These are phyloP conservation scores for Hemileccinum impolitum DNA, from an alignment of 768 basidiomycete species.

Conservation along the genomic window DNA sequence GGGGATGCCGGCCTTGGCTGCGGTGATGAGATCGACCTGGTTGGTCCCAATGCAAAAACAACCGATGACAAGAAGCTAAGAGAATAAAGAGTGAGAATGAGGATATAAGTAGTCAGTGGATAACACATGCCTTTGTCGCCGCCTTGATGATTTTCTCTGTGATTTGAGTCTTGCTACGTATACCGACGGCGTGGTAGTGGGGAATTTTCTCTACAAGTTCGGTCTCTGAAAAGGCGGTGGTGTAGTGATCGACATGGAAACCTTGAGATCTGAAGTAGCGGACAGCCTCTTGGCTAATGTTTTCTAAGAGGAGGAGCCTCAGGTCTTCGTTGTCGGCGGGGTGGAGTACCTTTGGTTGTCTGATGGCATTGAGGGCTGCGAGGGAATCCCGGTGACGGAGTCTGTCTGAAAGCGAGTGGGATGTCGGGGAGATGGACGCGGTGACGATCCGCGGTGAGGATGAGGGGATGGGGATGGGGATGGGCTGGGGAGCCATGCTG, in stretches of 20 bases:
- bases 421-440: conserved; percentile 53
- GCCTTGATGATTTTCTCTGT: conserved; percentile 86
- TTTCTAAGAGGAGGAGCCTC: conserved; percentile 85
- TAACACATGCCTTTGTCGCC: conserved; percentile 66
- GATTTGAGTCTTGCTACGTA: conserved; percentile 96
- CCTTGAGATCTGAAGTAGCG: conserved; percentile 74
- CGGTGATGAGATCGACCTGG: conserved; percentile 87
- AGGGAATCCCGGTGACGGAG: conserved; percentile 37
- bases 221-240: conserved; percentile 86
- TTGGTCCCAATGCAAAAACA: conserved; percentile 99
- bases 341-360: conserved; percentile 70
- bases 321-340: conserved; percentile 81
- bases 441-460: conserved; percentile 35
- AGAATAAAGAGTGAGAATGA: neutral
- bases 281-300: conserved; percentile 91
- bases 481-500: conserved; percentile 45
- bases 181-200: conserved; percentile 90
- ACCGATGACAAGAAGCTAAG: conserved; percentile 88
- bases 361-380: conserved; percentile 35
- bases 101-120: neutral
- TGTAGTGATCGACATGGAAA: conserved; percentile 87
- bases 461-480: conserved; percentile 44
- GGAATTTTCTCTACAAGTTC: conserved; percentile 85
- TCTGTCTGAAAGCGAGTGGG: conserved; percentile 43
- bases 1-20: conserved; percentile 85